Evolutionary conservation across 306 rosid genomes (phyloP).

Genomic region (Inga laurina): DNA sequence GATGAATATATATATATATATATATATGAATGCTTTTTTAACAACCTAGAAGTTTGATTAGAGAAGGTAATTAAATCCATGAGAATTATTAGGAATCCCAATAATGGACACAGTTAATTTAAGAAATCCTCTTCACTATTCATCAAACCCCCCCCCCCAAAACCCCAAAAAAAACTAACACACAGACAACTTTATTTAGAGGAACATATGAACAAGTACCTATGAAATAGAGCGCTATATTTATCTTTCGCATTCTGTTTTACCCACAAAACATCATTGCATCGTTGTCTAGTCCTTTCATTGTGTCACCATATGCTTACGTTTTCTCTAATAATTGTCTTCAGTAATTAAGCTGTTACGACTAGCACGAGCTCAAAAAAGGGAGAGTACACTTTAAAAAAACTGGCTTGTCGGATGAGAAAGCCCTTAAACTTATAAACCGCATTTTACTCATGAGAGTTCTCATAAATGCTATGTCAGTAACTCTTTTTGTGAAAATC

Average conservation of each 20-base stretch:
- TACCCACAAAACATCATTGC: constrained; percentile 25
- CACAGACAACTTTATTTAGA: neutral
- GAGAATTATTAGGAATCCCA: neutral
- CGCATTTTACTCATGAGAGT: too few species aligned
- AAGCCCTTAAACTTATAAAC: too few species aligned
- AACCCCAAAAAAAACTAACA: too few species aligned
- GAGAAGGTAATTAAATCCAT: constrained; percentile 12
- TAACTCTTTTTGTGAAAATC: too few species aligned
- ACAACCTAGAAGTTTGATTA: neutral
- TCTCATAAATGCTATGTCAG: too few species aligned
- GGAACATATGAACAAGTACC: constrained; percentile 4
- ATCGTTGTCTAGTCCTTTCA: constrained; percentile 12
- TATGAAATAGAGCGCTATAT: neutral
- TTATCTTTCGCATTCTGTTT: neutral
- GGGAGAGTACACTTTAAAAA: too few species aligned
- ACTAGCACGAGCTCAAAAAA: too few species aligned
- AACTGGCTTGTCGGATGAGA: too few species aligned
- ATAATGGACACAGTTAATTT: constrained; percentile 15
- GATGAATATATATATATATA: neutral
- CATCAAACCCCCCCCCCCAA: neutral
- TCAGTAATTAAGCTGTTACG: neutral
- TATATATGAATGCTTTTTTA: neutral
- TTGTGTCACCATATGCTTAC: constrained; percentile 14
- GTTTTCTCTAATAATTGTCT: constrained; percentile 7
- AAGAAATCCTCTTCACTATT: neutral